Evolutionary conservation across 2,329 filamentous ascomycete genomes (phyloP), one percentile per base, ranked within the genome.

Genomic region (Camillea tinctor): DNA sequence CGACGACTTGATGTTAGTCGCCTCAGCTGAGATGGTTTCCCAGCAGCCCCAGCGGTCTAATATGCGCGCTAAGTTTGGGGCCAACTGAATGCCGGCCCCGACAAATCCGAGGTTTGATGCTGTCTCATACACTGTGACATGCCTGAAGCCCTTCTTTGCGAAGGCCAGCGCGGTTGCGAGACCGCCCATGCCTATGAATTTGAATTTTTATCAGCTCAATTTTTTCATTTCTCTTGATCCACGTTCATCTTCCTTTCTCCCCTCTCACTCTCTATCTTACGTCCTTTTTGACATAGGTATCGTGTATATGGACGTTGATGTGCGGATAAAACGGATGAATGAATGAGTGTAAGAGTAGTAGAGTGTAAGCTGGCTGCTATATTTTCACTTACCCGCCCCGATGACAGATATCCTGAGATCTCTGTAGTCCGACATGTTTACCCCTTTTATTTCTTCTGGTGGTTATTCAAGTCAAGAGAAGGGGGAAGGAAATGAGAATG

Each of bases 31-130:
- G 63, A 95, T 70, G 20, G 62, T 59, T 49, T 82, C 76, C 90
- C 91, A 94, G 60, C 89, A 89, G 9, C 88, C 91, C 48, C 93
- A 77, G 15, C 82, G 79, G 70, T 92, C 88, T 13, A 95, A 81
- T 8, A 95, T 89, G 1, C 90, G 84, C 3, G 88, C 87, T 83
- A 94, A 90, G 66, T 95, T 96, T 0, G 91, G 91, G 0, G 91
- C 90, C 60, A 94, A 81, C 72, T 96, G 92, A 65, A 95, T 94
- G 4, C 92, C 92, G 1, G 92, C 92, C 22, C 92, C 92, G 1
- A 94, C 90, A 68, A 94, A 94, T 4, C 91, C 91, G 3, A 94
- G 81, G 65, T 86, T 84, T 4, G 88, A 84, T 0, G 90, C 90
- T 40, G 82, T 84, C 72, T 94, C 91, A 72, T 87, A 94, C 55